phyloP scores from a whole-genome alignment of 805 yeast genomes.

The Komagataella phaffii region DNA sequence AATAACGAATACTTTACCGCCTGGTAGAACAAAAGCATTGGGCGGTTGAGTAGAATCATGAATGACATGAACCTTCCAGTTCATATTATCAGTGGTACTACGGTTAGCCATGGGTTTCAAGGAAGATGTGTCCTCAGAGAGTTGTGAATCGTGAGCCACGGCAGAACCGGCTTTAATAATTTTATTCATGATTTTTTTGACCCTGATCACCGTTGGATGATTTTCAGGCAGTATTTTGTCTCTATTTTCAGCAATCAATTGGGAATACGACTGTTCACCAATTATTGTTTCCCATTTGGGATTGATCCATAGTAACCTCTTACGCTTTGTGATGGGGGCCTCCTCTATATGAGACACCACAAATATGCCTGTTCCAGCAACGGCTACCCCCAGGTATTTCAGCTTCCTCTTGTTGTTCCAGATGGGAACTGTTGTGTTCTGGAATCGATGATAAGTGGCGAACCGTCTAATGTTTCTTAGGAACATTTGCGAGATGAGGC shows the following conservation, averaged over 20 bases:
- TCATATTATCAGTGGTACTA: slow-evolving; percentile 11
- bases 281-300: slow-evolving; percentile 50
- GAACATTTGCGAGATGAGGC: neutral
- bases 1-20: slow-evolving; percentile 90
- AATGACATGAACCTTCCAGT: slow-evolving; percentile 78
- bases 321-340: slow-evolving; percentile 73
- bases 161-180: slow-evolving; percentile 41
- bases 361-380: slow-evolving; percentile 20
- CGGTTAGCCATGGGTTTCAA: neutral
- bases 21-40: slow-evolving; percentile 92
- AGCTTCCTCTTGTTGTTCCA: slow-evolving; percentile 1
- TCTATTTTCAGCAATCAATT: slow-evolving; percentile 41
- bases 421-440: neutral
- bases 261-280: slow-evolving; percentile 52
- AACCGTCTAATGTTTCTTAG: neutral
- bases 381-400: slow-evolving; percentile 16
- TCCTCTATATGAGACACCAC: slow-evolving; percentile 48
- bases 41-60: slow-evolving; percentile 76
- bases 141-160: neutral
- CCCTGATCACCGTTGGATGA: slow-evolving; percentile 46
- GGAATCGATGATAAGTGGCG: neutral
- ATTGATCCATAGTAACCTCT: slow-evolving; percentile 50
- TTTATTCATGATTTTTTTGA: slow-evolving; percentile 48
- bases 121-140: neutral
- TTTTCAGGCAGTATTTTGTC: slow-evolving; percentile 41